Evolutionary conservation across 345 rosid species (phyloP).

Genomic region (Gossypium stocksii): DNA sequence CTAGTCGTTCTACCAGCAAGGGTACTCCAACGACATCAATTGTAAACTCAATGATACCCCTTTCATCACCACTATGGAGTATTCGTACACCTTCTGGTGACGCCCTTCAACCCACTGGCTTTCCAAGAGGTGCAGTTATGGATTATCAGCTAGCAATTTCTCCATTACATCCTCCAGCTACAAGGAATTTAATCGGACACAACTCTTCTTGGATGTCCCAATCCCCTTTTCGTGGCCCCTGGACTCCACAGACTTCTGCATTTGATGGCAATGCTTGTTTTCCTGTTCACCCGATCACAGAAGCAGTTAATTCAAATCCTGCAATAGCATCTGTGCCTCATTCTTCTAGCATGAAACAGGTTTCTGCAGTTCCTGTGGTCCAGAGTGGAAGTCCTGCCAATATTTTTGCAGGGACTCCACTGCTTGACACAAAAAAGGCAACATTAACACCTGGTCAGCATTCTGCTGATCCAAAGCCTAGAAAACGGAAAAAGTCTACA

Average conservation of each 20-base stretch:
- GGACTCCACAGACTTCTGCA: constrained; percentile 65
- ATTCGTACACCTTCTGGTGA: constrained; percentile 54
- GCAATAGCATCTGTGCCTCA: constrained; percentile 42
- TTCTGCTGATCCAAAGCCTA: constrained; percentile 54
- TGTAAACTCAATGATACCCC: constrained; percentile 52
- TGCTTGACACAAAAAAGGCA: constrained; percentile 41
- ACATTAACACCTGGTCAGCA: constrained; percentile 43
- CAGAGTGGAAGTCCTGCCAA: constrained; percentile 39
- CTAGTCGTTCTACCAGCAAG: constrained; percentile 51
- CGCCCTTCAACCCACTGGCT: constrained; percentile 46
- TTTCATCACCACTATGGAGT: constrained; percentile 86
- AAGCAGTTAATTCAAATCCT: constrained; percentile 57
- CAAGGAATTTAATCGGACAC: constrained; percentile 57
- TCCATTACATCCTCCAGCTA: constrained; percentile 58
- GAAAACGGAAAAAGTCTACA: constrained; percentile 72
- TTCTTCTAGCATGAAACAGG: constrained; percentile 45
- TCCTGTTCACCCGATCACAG: constrained; percentile 47
- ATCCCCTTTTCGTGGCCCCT: constrained; percentile 57
- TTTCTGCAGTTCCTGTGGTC: constrained; percentile 28
- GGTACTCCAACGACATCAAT: constrained; percentile 41
- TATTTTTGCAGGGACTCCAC: constrained; percentile 39
- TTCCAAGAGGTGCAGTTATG: constrained; percentile 57
- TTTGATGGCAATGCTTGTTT: constrained; percentile 55
- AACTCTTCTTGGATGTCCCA: constrained; percentile 71
- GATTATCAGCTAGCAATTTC: constrained; percentile 59